A percentile compares a stretch with the other conserved stretches of the same genome.
Conservation (phyloP, 148 eudicot species). For the Polygonum aviculare region DNA sequence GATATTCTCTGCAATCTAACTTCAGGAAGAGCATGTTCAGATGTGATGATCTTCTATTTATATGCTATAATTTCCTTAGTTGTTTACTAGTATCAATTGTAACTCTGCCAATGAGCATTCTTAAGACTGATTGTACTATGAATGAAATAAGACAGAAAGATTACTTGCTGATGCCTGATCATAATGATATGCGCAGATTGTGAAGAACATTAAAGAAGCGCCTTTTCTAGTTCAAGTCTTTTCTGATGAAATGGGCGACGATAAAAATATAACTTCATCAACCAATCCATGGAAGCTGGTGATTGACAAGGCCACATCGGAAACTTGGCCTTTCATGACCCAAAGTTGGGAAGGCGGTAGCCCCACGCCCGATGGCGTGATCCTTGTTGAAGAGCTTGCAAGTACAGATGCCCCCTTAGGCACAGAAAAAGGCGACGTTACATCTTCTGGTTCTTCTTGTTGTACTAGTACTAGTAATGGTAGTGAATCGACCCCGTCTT, state of each 20-base stretch:
- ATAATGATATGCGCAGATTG: constrained; percentile 25
- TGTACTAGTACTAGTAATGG: neutral
- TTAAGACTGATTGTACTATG: no score
- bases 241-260: constrained; percentile 14
- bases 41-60: no score
- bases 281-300: constrained; percentile 13
- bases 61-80: no score
- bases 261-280: constrained; percentile 1
- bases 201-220: constrained; percentile 30
- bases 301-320: constrained; percentile 27
- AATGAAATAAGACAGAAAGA: no score
- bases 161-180: neutral
- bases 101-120: no score
- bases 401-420: neutral
- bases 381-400: constrained; percentile 37
- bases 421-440: neutral
- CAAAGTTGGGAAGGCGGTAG: constrained; percentile 25
- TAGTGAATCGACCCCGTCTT: neutral
- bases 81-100: no score
- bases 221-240: constrained; percentile 39
- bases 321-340: constrained; percentile 28
- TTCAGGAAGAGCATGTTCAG: neutral
- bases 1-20: neutral
- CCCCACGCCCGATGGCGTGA: constrained; percentile 27
- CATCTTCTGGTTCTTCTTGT: constrained; percentile 2